Evolutionary conservation across 148 eudicot genomes (phyloP), one percentile per base, ranked within the genome.

Genomic region (Gaultheria prostrata): DNA sequence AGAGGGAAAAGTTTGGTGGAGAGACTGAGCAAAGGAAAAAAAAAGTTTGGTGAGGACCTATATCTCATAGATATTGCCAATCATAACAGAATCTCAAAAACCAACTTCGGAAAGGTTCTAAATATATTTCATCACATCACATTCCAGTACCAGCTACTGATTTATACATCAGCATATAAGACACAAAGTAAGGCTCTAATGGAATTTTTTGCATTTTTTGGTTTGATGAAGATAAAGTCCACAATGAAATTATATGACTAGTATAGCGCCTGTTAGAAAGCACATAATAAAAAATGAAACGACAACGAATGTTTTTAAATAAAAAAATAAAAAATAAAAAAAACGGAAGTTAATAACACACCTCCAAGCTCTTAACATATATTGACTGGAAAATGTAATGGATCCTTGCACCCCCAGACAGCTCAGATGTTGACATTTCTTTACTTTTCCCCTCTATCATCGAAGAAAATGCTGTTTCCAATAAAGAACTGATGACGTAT

Each of bases 341-440:
- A 59, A 21, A 59, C 12, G 1, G 21, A 49, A 59, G 46, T 24
- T 24, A 51, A 54, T 85, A 51, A 61, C 90, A 59, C 48, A 97
- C 99, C 98, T 95, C 99, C 89, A 97, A 89, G 88, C 98, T 90
- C 86, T 93, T 95, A 33, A 97, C 99, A 88, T 90, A 97, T 81
- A 95, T 97, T 74, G 90, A 92, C 85, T 97, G 99, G 87, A 97
- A 97, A 84, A 97, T 97, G 82, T 93, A 95, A 87, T 93, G 99
- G 59, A 97, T 88, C 82, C 99, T 91, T 61, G 98, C 99, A 84
- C 99, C 99, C 71, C 99, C 99, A 86, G 93, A 93, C 81, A 97
- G 87, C 92, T 97, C 99, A 69, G 94, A 87, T 56, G 98, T 97
- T 26, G 99, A 95, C 94, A 95, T 91, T 83, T 92, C 98, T 89